phyloP scores from a whole-genome alignment of 192 early-diverging fungal species.

The Backusella circina region DNA sequence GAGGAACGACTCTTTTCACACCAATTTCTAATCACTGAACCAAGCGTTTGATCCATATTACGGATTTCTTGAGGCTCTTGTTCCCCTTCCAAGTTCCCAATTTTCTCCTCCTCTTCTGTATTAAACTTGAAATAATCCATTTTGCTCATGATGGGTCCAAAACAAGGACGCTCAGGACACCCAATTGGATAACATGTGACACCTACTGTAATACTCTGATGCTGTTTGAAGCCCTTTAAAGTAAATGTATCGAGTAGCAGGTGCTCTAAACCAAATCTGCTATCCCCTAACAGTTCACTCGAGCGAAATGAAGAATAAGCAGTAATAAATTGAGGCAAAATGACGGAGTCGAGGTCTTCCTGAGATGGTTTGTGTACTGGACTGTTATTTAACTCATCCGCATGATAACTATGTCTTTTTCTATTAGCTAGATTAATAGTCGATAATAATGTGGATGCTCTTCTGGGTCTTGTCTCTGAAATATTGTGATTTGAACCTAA shows the following conservation, averaged over 20 bases:
- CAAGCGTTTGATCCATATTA: background rate
- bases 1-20: background rate
- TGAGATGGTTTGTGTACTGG: background rate
- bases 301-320: conserved; percentile 14
- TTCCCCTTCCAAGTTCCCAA: too few relatives aligned
- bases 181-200: conserved; percentile 17
- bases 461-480: background rate
- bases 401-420: background rate
- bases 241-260: conserved; percentile 11
- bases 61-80: background rate
- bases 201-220: conserved; percentile 19
- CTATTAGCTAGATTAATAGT: background rate
- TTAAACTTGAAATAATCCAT: conserved; percentile 14
- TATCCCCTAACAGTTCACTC: background rate
- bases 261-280: conserved; percentile 13
- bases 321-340: background rate
- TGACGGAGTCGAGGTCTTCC: background rate
- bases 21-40: background rate
- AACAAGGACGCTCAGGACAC: conserved; percentile 22
- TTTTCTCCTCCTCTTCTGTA: background rate
- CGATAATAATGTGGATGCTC: background rate
- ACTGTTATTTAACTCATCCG: background rate
- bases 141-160: conserved; percentile 21
- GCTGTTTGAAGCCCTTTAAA: conserved; percentile 5
- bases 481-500: background rate